phyloP scores from a whole-genome alignment of 768 basidiomycete species.

The Chiua virens region DNA sequence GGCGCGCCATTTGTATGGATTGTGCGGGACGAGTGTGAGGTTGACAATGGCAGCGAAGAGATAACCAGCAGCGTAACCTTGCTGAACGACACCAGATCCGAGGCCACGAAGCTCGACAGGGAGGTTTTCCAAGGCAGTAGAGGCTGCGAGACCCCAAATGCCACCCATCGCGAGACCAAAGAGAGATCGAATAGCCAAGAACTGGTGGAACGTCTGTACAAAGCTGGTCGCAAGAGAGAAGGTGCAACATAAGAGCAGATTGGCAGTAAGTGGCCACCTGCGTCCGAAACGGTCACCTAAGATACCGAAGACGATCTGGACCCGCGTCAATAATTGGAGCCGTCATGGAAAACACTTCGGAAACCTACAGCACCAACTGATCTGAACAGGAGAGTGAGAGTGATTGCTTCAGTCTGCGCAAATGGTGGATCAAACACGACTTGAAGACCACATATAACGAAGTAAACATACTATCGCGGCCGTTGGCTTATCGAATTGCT shows the following conservation, averaged over 20 bases:
- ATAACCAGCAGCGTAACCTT: slow-evolving; percentile 91
- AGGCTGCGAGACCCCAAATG: slow-evolving; percentile 82
- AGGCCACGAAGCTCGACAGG: slow-evolving; percentile 89
- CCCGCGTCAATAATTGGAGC: not conserved
- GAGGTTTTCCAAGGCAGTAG: slow-evolving; percentile 86
- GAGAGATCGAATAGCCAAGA: slow-evolving; percentile 77
- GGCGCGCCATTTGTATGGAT: slow-evolving; percentile 57
- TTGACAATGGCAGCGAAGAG: slow-evolving; percentile 85
- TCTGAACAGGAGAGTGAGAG: slow-evolving; percentile 87
- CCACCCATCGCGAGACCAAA: slow-evolving; percentile 92
- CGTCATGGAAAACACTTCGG: not conserved
- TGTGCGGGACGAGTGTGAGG: slow-evolving; percentile 50
- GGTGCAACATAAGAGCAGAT: slow-evolving; percentile 66
- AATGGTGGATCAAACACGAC: not conserved
- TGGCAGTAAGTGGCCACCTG: slow-evolving; percentile 87
- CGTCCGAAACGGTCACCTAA: slow-evolving; percentile 86
- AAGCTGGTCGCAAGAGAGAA: slow-evolving; percentile 85
- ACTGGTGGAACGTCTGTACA: slow-evolving; percentile 69
- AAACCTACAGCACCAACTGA: slow-evolving; percentile 64
- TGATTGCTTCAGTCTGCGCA: slow-evolving; percentile 73
- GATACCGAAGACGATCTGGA: slow-evolving; percentile 71
- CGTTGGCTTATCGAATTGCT: slow-evolving; percentile 47
- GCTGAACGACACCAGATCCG: slow-evolving; percentile 82
- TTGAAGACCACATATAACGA: not conserved
- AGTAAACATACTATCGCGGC: slow-evolving; percentile 42